Percentiles rank a stretch among this genome's conserved stretches.
Evolutionary conservation across 2,329 filamentous ascomycete species (phyloP).

Genomic region (Colletotrichum orbiculare): DNA sequence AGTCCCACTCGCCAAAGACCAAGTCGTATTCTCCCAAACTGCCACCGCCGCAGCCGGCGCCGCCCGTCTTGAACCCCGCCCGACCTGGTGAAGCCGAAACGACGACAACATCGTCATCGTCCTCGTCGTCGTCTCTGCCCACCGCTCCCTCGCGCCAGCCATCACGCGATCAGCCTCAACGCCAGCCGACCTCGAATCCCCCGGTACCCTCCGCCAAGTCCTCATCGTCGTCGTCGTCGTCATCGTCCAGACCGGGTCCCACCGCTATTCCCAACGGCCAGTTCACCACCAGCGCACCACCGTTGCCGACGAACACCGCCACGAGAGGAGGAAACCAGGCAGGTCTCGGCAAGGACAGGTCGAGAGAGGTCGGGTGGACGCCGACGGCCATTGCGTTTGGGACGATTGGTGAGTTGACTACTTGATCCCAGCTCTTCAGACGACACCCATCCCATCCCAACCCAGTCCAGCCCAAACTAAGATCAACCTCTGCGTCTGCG

Average conservation of each 20-base stretch:
- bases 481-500: constrained; percentile 23
- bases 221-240: constrained; percentile 1
- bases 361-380: constrained; percentile 25
- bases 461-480: constrained; percentile 21
- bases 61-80: constrained; percentile 25
- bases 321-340: constrained; percentile 17
- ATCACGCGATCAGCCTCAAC: too few relatives aligned
- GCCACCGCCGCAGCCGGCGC: background rate
- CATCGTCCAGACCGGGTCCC: background rate
- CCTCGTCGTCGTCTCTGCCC: background rate
- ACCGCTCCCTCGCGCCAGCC: too few relatives aligned
- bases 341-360: constrained; percentile 16
- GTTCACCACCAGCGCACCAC: constrained; percentile 4
- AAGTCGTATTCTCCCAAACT: constrained; percentile 9
- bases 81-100: constrained; percentile 10
- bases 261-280: constrained; percentile 13
- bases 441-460: constrained; percentile 5
- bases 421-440: background rate
- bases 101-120: background rate
- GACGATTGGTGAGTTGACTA: constrained; percentile 20
- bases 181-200: too few relatives aligned
- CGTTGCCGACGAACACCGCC: background rate
- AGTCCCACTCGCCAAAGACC: constrained; percentile 15
- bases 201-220: constrained; percentile 3
- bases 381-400: constrained; percentile 35